Conservation (phyloP, 139 green algal genomes). For the Mesotaenium endlicherianum region DNA sequence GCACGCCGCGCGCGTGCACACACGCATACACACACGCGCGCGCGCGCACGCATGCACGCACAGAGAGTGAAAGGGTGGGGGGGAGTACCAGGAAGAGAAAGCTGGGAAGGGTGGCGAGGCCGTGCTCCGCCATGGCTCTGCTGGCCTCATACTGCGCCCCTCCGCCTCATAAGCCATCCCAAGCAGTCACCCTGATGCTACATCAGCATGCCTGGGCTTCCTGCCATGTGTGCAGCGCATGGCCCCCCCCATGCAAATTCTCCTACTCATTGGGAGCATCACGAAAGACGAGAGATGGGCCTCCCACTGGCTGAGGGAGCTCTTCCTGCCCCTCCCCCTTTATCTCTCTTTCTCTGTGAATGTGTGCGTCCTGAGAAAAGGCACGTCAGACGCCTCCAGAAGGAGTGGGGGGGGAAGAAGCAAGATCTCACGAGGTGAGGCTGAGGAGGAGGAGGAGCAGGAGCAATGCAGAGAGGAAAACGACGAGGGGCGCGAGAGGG, state of each 20-base stretch:
- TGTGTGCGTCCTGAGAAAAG: no score
- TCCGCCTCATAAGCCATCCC: no score
- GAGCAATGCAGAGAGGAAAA: neutral
- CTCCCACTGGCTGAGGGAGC: no score
- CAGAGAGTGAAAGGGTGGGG: neutral
- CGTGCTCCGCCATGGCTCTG: neutral
- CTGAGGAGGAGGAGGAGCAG: neutral
- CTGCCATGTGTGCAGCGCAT: no score
- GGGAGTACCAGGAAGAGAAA: conserved; percentile 27
- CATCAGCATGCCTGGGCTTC: no score
- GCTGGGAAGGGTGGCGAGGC: conserved; percentile 31
- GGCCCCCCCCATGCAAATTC: no score
- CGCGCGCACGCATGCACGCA: neutral
- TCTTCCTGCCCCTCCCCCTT: no score
- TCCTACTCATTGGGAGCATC: no score
- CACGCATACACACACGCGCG: no score
- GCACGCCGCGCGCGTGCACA: neutral
- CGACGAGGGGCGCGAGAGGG: neutral
- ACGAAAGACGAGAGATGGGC: no score
- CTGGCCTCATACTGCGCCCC: conserved; percentile 29
- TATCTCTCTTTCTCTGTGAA: no score
- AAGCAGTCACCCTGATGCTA: no score
- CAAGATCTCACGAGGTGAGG: neutral
- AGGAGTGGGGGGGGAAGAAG: neutral
- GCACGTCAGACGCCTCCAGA: neutral